A percentile compares a stretch with the other conserved stretches of the same genome.
Evolutionary conservation across 106 monocot genomes (phyloP).

Genomic region (Alisma plantagoaquatica): DNA sequence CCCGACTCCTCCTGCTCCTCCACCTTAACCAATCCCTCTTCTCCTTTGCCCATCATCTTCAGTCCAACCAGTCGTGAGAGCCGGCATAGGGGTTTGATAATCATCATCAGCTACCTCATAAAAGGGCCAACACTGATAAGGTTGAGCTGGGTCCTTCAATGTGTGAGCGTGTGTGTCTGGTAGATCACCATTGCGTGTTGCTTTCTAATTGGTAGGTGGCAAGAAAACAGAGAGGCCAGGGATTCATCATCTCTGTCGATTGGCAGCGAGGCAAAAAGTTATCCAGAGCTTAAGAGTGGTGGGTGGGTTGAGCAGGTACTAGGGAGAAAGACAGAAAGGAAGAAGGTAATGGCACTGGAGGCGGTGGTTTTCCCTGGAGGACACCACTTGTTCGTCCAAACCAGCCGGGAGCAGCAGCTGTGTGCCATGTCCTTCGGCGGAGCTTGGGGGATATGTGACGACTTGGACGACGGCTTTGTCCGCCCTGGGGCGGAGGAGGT

Average conservation of each 20-base stretch:
- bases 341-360: conserved; percentile 44
- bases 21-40: not conserved
- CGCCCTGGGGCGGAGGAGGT: conserved; percentile 3
- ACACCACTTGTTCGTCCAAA: conserved; percentile 25
- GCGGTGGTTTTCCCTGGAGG: conserved; percentile 51
- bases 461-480: no score
- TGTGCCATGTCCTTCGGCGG: conserved; percentile 10
- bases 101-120: not conserved
- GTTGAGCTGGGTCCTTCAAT: no score
- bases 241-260: no score
- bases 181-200: no score
- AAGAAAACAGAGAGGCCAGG: no score
- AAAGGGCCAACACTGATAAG: no score
- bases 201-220: no score
- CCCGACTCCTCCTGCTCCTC: no score
- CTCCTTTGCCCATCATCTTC: not conserved
- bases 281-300: no score
- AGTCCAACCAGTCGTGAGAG: not conserved
- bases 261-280: no score
- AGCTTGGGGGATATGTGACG: conserved; percentile 5
- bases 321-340: not conserved
- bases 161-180: no score
- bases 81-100: not conserved
- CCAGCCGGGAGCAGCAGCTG: conserved; percentile 13
- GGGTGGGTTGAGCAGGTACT: not conserved